Base-by-base conservation (phyloP, 768 basidiomycete genomes). In the Lactarius sanguifluus region DNA sequence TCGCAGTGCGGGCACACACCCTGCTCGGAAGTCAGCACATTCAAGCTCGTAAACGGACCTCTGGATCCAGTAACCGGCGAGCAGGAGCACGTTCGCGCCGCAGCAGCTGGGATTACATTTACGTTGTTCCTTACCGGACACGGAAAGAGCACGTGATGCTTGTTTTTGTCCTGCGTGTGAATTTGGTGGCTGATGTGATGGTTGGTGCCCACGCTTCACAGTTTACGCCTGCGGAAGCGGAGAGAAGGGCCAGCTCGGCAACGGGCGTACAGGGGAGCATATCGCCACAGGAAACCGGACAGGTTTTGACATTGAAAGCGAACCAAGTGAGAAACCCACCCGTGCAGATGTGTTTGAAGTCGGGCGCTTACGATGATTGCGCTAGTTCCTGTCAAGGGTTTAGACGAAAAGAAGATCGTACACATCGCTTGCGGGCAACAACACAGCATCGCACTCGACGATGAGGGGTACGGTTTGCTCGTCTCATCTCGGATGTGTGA, bases 241-340 rank as follows among this genome's bases (percentile, higher is more conserved):
- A 25, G 95, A 97, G 76, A 88, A 92, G 65, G 96, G 96, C 1
- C 96, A 97, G 70, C 81, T 98, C 0, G 96, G 94, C 0, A 96
- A 94, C 74, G 96, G 96, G 20, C 86, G 86, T 69, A 96, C 94
- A 0, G 94, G 96, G n/a, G 94, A 96, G 76, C 85, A 92, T 41
- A 92, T 96, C 65, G 85, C 88, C 10, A 89, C 90, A 1, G 91
- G 90, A 23, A 92, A 92, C 71, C 94, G 94, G 77, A 86, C 88
- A 0, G 87, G 85, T 13, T 96, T 84, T 72, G 95, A 96, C 72
- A 82, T 91, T 23, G 88, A 93, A 71, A 77, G 80, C 40, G 81
- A 85, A 10, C 91, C 92, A 30, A 79, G 92, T 90, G 71, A 70
- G 82, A 71, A 32, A 20, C 28, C 18, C 30, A 10, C 23, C 32